Base-by-base conservation (phyloP, 2,329 filamentous ascomycete genomes). In the Ascochyta pisi region DNA sequence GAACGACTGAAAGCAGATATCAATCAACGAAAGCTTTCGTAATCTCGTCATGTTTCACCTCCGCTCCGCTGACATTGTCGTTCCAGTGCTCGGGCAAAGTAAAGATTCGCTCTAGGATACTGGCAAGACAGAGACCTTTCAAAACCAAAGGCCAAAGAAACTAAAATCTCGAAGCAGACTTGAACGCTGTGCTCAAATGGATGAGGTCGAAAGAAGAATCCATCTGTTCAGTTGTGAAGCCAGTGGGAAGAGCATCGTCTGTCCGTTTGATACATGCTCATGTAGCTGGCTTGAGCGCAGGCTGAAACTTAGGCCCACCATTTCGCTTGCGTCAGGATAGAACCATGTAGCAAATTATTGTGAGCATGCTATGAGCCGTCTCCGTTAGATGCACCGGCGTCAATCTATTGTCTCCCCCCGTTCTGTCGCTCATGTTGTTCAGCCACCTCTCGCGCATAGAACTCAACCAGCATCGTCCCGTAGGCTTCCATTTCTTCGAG, bases 381-480 rank as follows among this genome's bases (percentile, higher is more conserved):
- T 34, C 35, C 22, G 23, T 19, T 44, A 19, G 12, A 56, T 31
- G 22, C 29, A 8, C 16, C 9, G 7, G 24, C 12, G 22, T 16
- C 35, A 22, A 27, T 12, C 37, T 51, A 56, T 26, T 56, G 47
- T 12, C 42, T 47, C n/a, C 54, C 57, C 44, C 55, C 63, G 9
- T 53, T 58, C 47, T 71, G 65, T 48, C 65, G 67, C 39, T 69
- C 70, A 42, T 84, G 81, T 67, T 89, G 87, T 24, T 86, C 81
- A 24, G 96, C 85, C 15, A 97, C 89, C 74, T 99, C 95, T 50
- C 94, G 84, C 0, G 92, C 94, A 71, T 98, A 99, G 71, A 98
- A 99, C 71, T 98, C 94, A 15, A 99, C 95, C 12, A 99, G 82
- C 94, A 98, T 98, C 1, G 95, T 99, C 5, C 92, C 95, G 68